Conservation (phyloP, 345 rosid genomes). For the Camelina hispida region DNA sequence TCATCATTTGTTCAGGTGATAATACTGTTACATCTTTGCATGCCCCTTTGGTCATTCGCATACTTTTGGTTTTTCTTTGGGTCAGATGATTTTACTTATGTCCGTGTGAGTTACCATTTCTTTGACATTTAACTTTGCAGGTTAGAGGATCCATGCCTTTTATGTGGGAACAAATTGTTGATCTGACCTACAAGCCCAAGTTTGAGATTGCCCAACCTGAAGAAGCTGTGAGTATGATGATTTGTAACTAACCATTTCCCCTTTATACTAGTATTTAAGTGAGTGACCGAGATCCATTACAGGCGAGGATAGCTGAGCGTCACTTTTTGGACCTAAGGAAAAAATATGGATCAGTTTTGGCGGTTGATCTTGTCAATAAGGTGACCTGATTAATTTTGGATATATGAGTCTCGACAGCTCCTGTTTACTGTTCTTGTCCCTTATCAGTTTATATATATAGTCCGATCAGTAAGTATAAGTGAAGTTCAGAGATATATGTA, state of each 20-base stretch:
- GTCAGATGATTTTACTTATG: neutral
- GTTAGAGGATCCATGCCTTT: slow-evolving; percentile 95
- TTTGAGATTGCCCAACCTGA: slow-evolving; percentile 85
- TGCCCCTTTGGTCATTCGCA: slow-evolving; percentile 1
- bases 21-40: slow-evolving; percentile 23
- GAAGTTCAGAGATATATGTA: slow-evolving; percentile 10
- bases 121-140: slow-evolving; percentile 45
- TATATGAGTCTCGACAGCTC: neutral
- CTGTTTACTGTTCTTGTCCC: slow-evolving; percentile 11
- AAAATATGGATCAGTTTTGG: slow-evolving; percentile 81
- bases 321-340: slow-evolving; percentile 95
- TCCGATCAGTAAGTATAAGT: neutral
- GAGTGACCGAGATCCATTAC: slow-evolving; percentile 35
- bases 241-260: slow-evolving; percentile 22
- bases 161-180: slow-evolving; percentile 94
- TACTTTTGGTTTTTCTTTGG: neutral
- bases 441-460: neutral
- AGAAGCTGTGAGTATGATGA: slow-evolving; percentile 77
- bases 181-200: slow-evolving; percentile 93
- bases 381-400: slow-evolving; percentile 43
- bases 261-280: neutral
- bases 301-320: slow-evolving; percentile 84
- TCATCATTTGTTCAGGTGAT: slow-evolving; percentile 68
- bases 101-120: neutral
- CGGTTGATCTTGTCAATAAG: slow-evolving; percentile 90